Percentiles rank a stretch among this genome's conserved stretches.
phyloP scores from a whole-genome alignment of 1,284 basidiomycete species.

The Trichosporon sp. region DNA sequence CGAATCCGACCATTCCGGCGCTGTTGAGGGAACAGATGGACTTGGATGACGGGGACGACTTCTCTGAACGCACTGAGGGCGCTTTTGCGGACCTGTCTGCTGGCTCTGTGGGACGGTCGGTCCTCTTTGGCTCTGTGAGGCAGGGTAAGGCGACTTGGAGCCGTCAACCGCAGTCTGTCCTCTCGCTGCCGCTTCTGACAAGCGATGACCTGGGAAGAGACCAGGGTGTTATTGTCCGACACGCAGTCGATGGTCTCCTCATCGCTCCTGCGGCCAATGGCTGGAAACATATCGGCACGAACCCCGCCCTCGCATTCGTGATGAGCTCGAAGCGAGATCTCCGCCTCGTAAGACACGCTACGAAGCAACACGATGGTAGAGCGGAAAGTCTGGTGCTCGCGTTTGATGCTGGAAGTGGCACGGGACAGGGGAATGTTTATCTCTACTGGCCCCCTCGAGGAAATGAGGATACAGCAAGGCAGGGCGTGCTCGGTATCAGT shows the following conservation, averaged over 20 bases:
- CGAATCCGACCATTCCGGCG: conserved; percentile 37
- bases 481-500: conserved; percentile 68
- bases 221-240: conserved; percentile 63
- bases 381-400: conserved; percentile 55
- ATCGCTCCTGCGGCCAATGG: conserved; percentile 48
- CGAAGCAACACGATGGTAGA: background rate
- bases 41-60: conserved; percentile 40
- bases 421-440: conserved; percentile 65
- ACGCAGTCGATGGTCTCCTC: conserved; percentile 73
- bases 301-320: conserved; percentile 85
- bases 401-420: conserved; percentile 62
- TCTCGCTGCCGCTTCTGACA: conserved; percentile 28
- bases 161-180: conserved; percentile 26
- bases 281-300: conserved; percentile 76
- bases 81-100: conserved; percentile 37
- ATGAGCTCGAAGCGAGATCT: conserved; percentile 87
- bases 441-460: conserved; percentile 60
- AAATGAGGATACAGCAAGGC: conserved; percentile 57
- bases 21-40: conserved; percentile 48
- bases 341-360: conserved; percentile 68
- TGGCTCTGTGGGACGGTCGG: conserved; percentile 32
- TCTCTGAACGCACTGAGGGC: conserved; percentile 55
- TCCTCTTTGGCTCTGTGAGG: conserved; percentile 24
- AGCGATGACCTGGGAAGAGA: conserved; percentile 19
- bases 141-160: conserved; percentile 24